phyloP scores from a whole-genome alignment of 257 asterid genomes.

The Solanum appendiculatum region DNA sequence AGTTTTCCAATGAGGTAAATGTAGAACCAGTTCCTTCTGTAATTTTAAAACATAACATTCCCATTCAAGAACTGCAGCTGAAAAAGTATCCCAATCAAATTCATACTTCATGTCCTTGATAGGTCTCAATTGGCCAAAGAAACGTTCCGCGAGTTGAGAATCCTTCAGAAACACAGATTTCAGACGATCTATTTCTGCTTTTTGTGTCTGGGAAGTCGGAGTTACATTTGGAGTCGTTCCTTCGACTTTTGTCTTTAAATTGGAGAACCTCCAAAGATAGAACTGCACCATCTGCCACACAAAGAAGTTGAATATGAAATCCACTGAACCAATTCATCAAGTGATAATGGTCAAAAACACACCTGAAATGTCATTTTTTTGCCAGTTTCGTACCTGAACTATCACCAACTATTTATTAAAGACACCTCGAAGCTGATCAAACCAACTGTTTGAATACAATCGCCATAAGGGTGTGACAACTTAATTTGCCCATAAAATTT shows the following conservation, averaged over 20 bases:
- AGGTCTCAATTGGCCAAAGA: conserved; percentile 6
- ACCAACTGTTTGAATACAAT: background rate
- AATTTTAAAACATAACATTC: conserved; percentile 45
- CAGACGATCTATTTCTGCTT: conserved; percentile 15
- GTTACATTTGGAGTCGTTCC: conserved; percentile 5
- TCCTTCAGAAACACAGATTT: conserved; percentile 37
- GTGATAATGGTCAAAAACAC: background rate
- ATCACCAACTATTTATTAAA: background rate
- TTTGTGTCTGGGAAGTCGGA: conserved; percentile 23
- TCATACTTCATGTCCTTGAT: conserved; percentile 6
- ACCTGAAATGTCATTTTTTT: background rate
- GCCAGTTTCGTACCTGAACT: background rate
- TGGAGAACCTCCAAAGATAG: conserved; percentile 42
- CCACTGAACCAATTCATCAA: background rate
- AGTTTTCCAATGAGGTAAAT: conserved; percentile 53
- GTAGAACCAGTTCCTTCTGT: conserved; percentile 25
- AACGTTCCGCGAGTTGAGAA: conserved; percentile 15
- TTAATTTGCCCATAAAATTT: background rate
- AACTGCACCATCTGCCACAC: conserved; percentile 48
- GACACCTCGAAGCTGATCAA: background rate
- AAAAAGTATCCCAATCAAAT: conserved; percentile 33
- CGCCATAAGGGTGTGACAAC: background rate
- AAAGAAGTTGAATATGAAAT: background rate
- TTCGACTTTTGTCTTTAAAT: conserved; percentile 10
- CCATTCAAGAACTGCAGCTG: conserved; percentile 47